Evolutionary conservation across 257 asterid species (phyloP).

Genomic region (Paraleonurus japonicus): DNA sequence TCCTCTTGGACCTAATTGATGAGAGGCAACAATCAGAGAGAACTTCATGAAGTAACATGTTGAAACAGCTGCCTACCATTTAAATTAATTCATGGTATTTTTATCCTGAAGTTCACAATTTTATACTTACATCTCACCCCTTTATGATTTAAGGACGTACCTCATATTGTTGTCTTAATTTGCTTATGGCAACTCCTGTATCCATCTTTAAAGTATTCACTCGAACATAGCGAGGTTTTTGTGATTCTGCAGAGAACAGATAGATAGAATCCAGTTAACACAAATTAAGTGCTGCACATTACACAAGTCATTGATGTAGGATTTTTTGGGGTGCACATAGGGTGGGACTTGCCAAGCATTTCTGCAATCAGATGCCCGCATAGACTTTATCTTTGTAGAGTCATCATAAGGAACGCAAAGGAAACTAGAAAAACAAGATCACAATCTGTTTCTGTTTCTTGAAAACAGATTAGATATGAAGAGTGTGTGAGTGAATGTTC

Average conservation of each 20-base stretch:
- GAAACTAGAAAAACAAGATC: neutral
- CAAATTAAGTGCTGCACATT: neutral
- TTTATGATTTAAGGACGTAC: constrained; percentile 34
- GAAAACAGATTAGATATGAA: neutral
- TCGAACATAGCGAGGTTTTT: constrained; percentile 87
- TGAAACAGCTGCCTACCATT: neutral
- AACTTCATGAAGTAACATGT: neutral
- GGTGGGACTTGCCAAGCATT: neutral
- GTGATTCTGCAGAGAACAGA: constrained; percentile 49
- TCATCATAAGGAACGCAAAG: neutral
- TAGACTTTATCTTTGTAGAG: neutral
- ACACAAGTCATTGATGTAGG: neutral
- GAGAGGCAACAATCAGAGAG: constrained; percentile 13
- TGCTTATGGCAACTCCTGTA: constrained; percentile 51
- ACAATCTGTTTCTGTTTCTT: neutral
- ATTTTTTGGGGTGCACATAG: constrained; percentile 3
- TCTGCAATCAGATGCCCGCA: neutral
- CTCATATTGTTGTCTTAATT: constrained; percentile 54
- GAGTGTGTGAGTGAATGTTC: neutral
- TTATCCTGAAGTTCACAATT: neutral
- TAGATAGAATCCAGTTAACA: neutral
- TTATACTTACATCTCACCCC: neutral
- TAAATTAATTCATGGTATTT: neutral
- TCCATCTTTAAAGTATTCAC: constrained; percentile 82
- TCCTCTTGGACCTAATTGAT: constrained; percentile 64